Percentiles rank a stretch among this genome's conserved stretches.
Evolutionary conservation across 208 protist genomes (phyloP).

Genomic region (Leishmania tarentolae): DNA sequence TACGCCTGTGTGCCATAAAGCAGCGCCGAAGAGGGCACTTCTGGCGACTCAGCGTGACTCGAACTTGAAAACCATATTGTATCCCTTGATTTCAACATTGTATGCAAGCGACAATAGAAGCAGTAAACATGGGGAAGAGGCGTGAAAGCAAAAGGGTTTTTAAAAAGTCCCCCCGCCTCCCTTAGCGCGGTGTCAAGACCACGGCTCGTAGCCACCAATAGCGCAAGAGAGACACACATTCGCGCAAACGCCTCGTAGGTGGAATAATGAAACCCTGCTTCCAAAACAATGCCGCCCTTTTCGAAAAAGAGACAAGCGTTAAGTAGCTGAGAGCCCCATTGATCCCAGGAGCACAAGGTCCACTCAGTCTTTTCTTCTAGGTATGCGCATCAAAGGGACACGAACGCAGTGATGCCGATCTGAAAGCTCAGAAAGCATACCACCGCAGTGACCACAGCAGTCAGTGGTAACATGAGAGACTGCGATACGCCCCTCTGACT

Average conservation of each 20-base stretch:
- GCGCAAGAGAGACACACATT: background rate
- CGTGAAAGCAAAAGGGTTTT: background rate
- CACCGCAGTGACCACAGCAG: constrained; percentile 4
- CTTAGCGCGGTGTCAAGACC: background rate
- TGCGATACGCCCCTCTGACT: background rate
- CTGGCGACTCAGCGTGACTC: background rate
- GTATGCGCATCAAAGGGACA: background rate
- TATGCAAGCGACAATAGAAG: background rate
- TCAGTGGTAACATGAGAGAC: constrained; percentile 5
- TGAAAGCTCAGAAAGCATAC: constrained; percentile 14
- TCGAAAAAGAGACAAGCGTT: background rate
- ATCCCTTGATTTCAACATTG: background rate
- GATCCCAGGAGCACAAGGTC: background rate
- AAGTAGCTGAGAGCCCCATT: background rate
- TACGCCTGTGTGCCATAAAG: background rate
- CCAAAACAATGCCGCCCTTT: background rate
- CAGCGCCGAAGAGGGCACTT: background rate
- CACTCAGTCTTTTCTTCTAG: background rate
- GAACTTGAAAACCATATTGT: background rate
- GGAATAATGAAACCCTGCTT: background rate
- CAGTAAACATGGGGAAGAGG: background rate
- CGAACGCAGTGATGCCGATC: constrained; percentile 8
- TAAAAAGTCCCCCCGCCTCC: background rate
- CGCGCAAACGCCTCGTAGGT: background rate
- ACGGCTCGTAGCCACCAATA: background rate